Percentiles rank a stretch among this genome's conserved stretches.
Evolutionary conservation across 495 filamentous ascomycete genomes (phyloP).

Genomic region (Hyaloscypha bicolor): DNA sequence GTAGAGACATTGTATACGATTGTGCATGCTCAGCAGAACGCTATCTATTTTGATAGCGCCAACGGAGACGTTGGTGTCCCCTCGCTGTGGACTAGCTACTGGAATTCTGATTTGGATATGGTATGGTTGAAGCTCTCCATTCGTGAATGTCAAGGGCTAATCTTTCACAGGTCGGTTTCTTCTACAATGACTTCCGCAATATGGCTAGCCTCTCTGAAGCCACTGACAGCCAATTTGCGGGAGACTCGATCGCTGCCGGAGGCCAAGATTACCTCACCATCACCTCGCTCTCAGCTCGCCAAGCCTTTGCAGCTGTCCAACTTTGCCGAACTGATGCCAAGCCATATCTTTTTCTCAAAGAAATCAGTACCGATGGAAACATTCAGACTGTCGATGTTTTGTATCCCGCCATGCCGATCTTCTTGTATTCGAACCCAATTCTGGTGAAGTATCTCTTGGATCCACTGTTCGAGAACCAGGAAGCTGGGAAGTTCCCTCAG

Average conservation of each 20-base stretch:
- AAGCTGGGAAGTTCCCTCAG: constrained; percentile 88
- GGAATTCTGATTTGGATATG: constrained; percentile 53
- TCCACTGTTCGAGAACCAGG: constrained; percentile 86
- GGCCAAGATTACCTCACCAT: constrained; percentile 78
- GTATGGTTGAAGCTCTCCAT: constrained; percentile 25
- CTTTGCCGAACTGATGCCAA: constrained; percentile 78
- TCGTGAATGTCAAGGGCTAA: constrained; percentile 6
- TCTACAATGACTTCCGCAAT: constrained; percentile 68
- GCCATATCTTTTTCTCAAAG: constrained; percentile 87
- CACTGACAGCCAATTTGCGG: constrained; percentile 62
- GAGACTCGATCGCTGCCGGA: constrained; percentile 69
- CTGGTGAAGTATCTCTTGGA: constrained; percentile 86
- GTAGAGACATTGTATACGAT: constrained; percentile 71
- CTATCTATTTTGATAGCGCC: constrained; percentile 75
- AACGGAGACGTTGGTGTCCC: constrained; percentile 67
- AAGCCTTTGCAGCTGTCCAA: constrained; percentile 83
- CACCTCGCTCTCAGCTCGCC: constrained; percentile 80
- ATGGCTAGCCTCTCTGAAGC: constrained; percentile 56
- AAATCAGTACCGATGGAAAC: constrained; percentile 93
- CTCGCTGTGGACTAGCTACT: constrained; percentile 78
- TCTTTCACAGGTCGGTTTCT: constrained; percentile 55
- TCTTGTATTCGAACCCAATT: constrained; percentile 83
- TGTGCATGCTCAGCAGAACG: constrained; percentile 74
- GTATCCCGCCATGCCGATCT: constrained; percentile 88
- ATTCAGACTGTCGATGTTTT: constrained; percentile 96